Evolutionary conservation across 345 rosid genomes (phyloP).

Genomic region (Salix exigua): DNA sequence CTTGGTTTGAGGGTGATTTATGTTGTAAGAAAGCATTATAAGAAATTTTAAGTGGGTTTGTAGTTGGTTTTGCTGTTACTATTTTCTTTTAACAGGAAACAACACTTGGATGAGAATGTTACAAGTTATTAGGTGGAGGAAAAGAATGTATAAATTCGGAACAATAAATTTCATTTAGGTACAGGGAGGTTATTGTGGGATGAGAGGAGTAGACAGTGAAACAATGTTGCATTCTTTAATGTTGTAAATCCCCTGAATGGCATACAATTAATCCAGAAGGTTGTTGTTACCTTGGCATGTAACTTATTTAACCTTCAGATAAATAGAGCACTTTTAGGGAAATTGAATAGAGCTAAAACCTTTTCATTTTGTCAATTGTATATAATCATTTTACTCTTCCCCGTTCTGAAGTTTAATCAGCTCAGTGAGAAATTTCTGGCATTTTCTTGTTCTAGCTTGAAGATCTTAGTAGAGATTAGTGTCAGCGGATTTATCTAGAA

Average conservation of each 20-base stretch:
- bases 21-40: not conserved
- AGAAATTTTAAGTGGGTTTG: not conserved
- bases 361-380: not conserved
- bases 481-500: not conserved
- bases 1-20: not conserved
- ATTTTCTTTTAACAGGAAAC: not conserved
- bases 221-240: not conserved
- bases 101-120: not conserved
- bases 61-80: not conserved
- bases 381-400: not conserved
- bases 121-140: not conserved
- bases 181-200: not conserved
- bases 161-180: not conserved
- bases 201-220: not conserved
- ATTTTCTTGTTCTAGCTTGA: not conserved
- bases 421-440: not conserved
- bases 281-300: not conserved
- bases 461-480: not conserved
- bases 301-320: not conserved
- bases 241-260: not conserved
- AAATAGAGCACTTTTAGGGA: not conserved
- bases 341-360: not conserved
- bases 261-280: not conserved
- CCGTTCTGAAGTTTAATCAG: not conserved
- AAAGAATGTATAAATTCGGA: not conserved